These are phyloP conservation scores for Colletotrichum falcatum DNA, from an alignment of 2,329 filamentous ascomycete genomes.

Conservation along the genomic window DNA sequence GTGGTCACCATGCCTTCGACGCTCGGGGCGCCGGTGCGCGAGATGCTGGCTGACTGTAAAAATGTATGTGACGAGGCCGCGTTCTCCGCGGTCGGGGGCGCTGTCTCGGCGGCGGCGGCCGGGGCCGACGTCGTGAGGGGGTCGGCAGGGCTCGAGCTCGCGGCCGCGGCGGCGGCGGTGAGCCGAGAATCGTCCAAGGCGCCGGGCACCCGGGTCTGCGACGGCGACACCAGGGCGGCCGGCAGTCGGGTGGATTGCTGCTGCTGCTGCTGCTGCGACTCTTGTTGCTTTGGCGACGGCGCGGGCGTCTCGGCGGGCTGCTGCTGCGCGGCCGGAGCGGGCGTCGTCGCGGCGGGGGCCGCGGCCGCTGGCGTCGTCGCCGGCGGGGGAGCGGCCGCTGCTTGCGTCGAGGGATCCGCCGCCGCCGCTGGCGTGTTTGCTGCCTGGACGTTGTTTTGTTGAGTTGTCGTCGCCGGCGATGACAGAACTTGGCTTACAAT, in stretches of 20 bases:
- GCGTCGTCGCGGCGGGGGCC: constrained; percentile 6
- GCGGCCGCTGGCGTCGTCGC: constrained; percentile 21
- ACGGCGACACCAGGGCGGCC: not conserved
- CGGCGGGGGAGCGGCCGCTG: constrained; percentile 12
- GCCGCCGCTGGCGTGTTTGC: constrained; percentile 2
- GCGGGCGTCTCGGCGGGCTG: constrained; percentile 15
- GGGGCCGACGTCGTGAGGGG: not conserved
- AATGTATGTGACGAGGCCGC: not conserved
- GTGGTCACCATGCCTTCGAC: not conserved
- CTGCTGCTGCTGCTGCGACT: constrained; percentile 14
- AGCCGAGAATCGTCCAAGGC: not conserved
- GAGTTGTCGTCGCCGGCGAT: constrained; percentile 33
- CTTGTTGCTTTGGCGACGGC: constrained; percentile 13
- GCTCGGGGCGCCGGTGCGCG: not conserved
- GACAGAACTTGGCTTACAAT: constrained; percentile 30
- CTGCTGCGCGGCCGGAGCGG: not conserved
- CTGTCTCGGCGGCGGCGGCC: not conserved
- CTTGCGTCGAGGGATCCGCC: constrained; percentile 9
- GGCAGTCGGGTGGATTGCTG: not conserved
- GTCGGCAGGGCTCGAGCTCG: not conserved
- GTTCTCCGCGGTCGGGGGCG: not conserved
- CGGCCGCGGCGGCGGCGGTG: not conserved
- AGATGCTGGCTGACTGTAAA: not conserved
- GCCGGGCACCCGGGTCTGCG: no score
- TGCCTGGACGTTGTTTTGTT: not conserved